Base-by-base conservation (phyloP, 1,284 basidiomycete genomes). In the Puccinia coronata region DNA sequence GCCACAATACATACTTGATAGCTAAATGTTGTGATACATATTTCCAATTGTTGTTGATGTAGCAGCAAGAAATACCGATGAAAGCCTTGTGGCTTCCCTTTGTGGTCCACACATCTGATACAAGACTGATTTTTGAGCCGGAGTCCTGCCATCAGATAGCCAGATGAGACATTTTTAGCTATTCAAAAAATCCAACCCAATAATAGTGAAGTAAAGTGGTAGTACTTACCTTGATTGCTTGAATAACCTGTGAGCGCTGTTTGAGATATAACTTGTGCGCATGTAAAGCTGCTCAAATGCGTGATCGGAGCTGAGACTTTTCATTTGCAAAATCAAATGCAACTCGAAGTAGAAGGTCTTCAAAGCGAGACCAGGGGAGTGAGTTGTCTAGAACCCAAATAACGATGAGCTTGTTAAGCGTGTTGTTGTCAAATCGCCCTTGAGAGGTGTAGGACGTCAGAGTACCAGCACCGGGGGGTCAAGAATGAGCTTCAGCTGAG, bases 1-100 rank as follows among this genome's bases (percentile, higher is more conserved):
- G n/a, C n/a, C n/a, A n/a, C n/a, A n/a, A n/a, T n/a, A 36, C 14
- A 14, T 63, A 63, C 59, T 63, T 63, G 59, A 63, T 63, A 25
- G 18, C 28, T 25, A 63, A 25, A 63, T 63, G 59, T 16, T 63
- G 28, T 34, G 59, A 63, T 34, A 63, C 18, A 63, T 63, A 28
- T 14, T 28, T 36, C 59, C 59, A 31, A 20, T 34, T 63, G 11
- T 31, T 31, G 59, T 63, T 31, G 25, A 63, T 63, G 51, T 53
- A 63, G 25, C 59, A 63, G 18, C 59, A 63, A 31, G 59, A 63
- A 63, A 63, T n/a, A n/a, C n/a, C n/a, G n/a, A n/a, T n/a, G n/a
- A n/a, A n/a, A n/a, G n/a, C n/a, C n/a, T n/a, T n/a, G 59, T 63
- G 59, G 59, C 34, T 63, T 16, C 59, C 59, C 34, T 63, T 63